Conservation (phyloP, 768 basidiomycete species). For the Rossbeevera mucosa region DNA sequence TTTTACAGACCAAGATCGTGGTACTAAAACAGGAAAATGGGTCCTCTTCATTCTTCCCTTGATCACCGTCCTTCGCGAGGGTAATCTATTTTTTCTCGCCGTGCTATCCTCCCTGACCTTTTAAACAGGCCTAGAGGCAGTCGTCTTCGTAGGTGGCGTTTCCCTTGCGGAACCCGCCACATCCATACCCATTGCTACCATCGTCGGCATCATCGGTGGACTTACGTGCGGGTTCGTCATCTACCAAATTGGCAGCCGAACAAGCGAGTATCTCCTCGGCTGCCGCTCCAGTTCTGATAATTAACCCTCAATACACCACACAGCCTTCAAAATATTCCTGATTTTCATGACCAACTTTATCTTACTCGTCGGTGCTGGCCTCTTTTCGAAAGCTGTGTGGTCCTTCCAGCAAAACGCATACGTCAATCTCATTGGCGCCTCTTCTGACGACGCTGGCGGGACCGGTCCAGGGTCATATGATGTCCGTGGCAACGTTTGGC, state of each 20-base stretch:
- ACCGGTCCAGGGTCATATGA: constrained; percentile 82
- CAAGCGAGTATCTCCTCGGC: constrained; percentile 42
- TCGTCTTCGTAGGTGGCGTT: constrained; percentile 92
- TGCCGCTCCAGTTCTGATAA: neutral
- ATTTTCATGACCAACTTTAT: constrained; percentile 88
- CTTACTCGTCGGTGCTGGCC: constrained; percentile 89
- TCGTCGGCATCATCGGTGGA: constrained; percentile 79
- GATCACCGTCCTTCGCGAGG: constrained; percentile 91
- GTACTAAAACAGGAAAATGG: constrained; percentile 67
- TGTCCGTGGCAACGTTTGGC: constrained; percentile 84
- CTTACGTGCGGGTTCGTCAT: constrained; percentile 69
- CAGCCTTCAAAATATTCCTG: constrained; percentile 82
- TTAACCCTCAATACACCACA: neutral
- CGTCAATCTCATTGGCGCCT: constrained; percentile 63
- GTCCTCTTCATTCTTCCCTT: constrained; percentile 85
- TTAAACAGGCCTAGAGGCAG: constrained; percentile 70
- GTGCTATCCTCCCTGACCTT: neutral
- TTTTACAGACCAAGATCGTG: constrained; percentile 40
- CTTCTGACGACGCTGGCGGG: constrained; percentile 63
- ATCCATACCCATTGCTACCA: constrained; percentile 86
- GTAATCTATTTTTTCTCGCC: constrained; percentile 31
- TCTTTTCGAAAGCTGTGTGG: constrained; percentile 78
- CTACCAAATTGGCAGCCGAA: constrained; percentile 73
- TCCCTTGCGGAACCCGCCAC: constrained; percentile 77
- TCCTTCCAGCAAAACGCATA: constrained; percentile 68